Conservation (phyloP, 2,329 filamentous ascomycete species). For the Ploettnerulaceae sp. region DNA sequence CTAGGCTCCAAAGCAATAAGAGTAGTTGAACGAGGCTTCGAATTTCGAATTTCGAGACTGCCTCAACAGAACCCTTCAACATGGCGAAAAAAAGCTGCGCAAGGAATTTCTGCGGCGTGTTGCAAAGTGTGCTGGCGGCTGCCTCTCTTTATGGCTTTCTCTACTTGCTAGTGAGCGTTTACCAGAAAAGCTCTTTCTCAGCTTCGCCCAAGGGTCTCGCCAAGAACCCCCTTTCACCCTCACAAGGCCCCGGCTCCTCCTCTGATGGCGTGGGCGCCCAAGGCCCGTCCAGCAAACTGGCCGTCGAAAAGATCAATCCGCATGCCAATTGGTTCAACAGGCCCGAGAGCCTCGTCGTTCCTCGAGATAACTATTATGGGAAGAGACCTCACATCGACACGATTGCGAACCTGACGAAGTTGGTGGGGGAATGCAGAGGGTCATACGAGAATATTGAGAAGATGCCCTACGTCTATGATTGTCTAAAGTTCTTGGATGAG, state of each 20-base stretch:
- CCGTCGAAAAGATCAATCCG: constrained; percentile 43
- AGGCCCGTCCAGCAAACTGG: constrained; percentile 22
- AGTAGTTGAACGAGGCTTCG: not conserved
- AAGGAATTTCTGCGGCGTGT: constrained; percentile 26
- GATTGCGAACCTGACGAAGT: constrained; percentile 46
- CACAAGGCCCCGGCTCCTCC: constrained; percentile 18
- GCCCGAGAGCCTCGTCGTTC: constrained; percentile 44
- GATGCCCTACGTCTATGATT: constrained; percentile 50
- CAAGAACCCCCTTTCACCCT: constrained; percentile 17
- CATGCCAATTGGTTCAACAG: constrained; percentile 51
- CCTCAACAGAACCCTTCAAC: constrained; percentile 4
- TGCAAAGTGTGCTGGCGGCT: constrained; percentile 31
- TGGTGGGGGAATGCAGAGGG: constrained; percentile 49
- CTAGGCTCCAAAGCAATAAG: too few species aligned
- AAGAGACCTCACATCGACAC: constrained; percentile 47
- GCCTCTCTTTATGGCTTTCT: constrained; percentile 28
- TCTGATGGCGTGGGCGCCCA: constrained; percentile 9
- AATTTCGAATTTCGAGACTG: not conserved
- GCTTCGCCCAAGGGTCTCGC: constrained; percentile 28
- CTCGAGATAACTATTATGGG: constrained; percentile 48
- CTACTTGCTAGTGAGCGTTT: constrained; percentile 27
- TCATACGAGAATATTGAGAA: constrained; percentile 48
- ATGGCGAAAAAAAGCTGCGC: constrained; percentile 30
- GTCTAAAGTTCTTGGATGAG: constrained; percentile 45
- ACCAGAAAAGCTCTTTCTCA: constrained; percentile 28